phyloP scores from a whole-genome alignment of 2,329 filamentous ascomycete genomes.

The Colletotrichum sp. region DNA sequence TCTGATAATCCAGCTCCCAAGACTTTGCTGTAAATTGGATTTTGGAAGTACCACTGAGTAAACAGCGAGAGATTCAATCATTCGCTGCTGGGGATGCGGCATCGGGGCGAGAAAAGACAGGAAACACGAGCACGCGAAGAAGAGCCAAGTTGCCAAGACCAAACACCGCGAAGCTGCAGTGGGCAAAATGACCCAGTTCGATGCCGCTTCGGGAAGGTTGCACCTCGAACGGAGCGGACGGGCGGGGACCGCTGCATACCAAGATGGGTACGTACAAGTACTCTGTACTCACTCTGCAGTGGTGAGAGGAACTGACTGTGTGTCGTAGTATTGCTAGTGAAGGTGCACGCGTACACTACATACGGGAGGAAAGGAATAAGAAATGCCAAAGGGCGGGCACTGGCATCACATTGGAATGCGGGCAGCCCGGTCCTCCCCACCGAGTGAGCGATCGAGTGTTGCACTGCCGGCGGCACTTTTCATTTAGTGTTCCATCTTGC shows the following conservation, averaged over 20 bases:
- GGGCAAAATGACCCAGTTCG: neutral
- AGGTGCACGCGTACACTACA: neutral
- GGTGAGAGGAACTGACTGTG: neutral
- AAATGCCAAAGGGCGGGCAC: neutral
- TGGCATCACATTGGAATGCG: neutral
- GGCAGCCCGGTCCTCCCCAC: neutral
- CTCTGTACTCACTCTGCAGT: neutral
- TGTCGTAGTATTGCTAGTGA: neutral
- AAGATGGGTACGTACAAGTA: neutral
- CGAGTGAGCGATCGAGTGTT: neutral
- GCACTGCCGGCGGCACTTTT: neutral
- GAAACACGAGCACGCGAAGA: neutral
- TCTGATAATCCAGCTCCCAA: neutral
- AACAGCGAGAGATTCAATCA: neutral
- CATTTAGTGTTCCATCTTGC: neutral
- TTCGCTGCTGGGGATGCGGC: neutral
- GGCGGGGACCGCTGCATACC: neutral
- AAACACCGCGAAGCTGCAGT: neutral
- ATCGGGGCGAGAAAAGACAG: neutral
- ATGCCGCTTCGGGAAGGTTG: conserved; percentile 18
- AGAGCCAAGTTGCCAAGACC: conserved; percentile 1
- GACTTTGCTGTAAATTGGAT: neutral
- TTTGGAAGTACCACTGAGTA: neutral
- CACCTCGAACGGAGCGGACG: neutral
- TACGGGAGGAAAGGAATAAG: neutral